A percentile compares a stretch with the other conserved stretches of the same genome.
Conservation (phyloP, 2,329 filamentous ascomycete species). For the Hypoxylon sp. region DNA sequence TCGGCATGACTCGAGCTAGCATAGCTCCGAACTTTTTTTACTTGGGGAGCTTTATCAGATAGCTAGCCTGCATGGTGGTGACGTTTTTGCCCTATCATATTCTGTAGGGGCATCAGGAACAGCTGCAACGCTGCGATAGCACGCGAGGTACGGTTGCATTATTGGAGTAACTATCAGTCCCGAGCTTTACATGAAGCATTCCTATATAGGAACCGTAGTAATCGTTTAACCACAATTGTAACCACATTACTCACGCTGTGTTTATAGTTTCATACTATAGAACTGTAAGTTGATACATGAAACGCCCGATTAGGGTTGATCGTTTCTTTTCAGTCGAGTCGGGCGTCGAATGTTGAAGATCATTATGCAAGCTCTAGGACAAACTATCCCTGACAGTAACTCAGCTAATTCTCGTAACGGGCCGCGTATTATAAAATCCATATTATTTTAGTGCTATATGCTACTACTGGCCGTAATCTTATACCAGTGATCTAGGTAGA, state of each 20-base stretch:
- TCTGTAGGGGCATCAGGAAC: constrained; percentile 1
- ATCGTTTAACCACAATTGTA: background rate
- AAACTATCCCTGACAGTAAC: background rate
- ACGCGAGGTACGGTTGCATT: constrained; percentile 15
- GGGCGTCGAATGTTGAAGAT: background rate
- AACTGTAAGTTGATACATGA: background rate
- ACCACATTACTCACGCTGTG: background rate
- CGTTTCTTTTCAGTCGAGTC: background rate
- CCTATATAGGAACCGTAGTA: constrained; percentile 7
- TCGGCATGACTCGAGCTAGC: background rate
- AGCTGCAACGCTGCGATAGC: background rate
- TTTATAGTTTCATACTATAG: background rate
- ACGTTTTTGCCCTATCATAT: constrained; percentile 3
- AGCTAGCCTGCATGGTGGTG: constrained; percentile 2
- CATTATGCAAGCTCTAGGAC: background rate
- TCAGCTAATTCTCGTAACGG: background rate
- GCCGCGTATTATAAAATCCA: background rate
- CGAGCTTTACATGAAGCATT: constrained; percentile 8
- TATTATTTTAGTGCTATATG: background rate
- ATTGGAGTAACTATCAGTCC: constrained; percentile 8
- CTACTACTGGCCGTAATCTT: no score
- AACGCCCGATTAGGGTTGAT: constrained; percentile 1
- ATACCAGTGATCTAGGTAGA: background rate
- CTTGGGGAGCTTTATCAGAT: background rate
- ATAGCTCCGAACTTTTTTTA: background rate